Percentiles rank a stretch among this genome's conserved stretches.
phyloP scores from a whole-genome alignment of 2,329 filamentous ascomycete species.

The Fusarium tjaetaba region DNA sequence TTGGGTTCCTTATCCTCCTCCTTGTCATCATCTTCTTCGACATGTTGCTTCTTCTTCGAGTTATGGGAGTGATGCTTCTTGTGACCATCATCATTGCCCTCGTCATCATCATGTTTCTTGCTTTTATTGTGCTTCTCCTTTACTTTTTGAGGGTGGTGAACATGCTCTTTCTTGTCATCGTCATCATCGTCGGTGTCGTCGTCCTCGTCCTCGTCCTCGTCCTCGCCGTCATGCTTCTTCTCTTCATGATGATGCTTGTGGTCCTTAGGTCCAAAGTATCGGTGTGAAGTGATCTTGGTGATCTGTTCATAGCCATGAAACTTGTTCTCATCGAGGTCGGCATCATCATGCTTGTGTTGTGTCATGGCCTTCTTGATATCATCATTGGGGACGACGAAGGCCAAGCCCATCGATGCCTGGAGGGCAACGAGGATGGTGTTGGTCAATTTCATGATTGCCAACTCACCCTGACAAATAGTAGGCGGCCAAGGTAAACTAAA shows the following conservation, averaged over 20 bases:
- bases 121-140: background rate
- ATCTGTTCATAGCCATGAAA: background rate
- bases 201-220: too few species aligned
- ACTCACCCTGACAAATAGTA: background rate
- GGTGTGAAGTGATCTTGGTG: background rate
- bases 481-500: background rate
- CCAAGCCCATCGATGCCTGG: constrained; percentile 11
- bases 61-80: background rate
- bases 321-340: background rate
- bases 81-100: background rate
- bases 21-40: background rate
- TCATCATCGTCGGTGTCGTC: background rate
- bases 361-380: background rate
- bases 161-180: background rate
- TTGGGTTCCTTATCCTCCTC: background rate
- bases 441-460: constrained; percentile 7
- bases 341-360: background rate
- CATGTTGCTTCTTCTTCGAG: background rate
- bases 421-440: constrained; percentile 9
- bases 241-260: background rate
- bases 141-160: background rate
- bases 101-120: background rate
- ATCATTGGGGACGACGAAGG: background rate
- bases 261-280: background rate
- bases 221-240: background rate